These are phyloP conservation scores for Cryphonectria carpinicola DNA, from an alignment of 2,329 filamentous ascomycete species.

Conservation along the genomic window DNA sequence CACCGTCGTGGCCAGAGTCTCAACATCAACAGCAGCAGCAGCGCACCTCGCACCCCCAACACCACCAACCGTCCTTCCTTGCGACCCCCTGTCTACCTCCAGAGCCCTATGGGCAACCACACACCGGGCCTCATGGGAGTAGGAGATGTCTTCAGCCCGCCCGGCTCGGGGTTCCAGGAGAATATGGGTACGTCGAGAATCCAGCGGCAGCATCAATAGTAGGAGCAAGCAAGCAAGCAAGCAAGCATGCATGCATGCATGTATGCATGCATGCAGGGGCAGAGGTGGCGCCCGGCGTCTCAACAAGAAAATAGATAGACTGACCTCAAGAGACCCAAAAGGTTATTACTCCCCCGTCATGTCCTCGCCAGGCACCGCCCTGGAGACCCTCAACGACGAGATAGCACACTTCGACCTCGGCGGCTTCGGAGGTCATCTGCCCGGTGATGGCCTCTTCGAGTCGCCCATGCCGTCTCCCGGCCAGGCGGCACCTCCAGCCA, in stretches of 20 bases:
- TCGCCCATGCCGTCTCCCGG: slow-evolving; percentile 28
- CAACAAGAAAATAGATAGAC: background rate
- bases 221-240: background rate
- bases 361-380: slow-evolving; percentile 25
- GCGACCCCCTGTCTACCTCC: slow-evolving; percentile 29
- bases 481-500: slow-evolving; percentile 16
- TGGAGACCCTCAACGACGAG: slow-evolving; percentile 29
- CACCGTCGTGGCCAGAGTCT: slow-evolving; percentile 28
- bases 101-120: slow-evolving; percentile 27
- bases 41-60: slow-evolving; percentile 27
- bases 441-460: slow-evolving; percentile 23
- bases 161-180: slow-evolving; percentile 21
- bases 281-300: background rate
- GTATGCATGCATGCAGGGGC: too few species aligned
- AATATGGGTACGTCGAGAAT: slow-evolving; percentile 27
- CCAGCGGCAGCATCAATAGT: background rate
- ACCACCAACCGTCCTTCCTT: slow-evolving; percentile 16
- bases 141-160: slow-evolving; percentile 26
- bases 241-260: too few species aligned
- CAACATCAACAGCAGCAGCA: slow-evolving; percentile 21
- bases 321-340: slow-evolving; percentile 6
- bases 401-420: slow-evolving; percentile 29
- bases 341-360: slow-evolving; percentile 28
- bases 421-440: slow-evolving; percentile 26
- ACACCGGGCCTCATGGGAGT: slow-evolving; percentile 26